phyloP scores from a whole-genome alignment of 1,284 basidiomycete genomes.

The Stygiomarasmius scandens region DNA sequence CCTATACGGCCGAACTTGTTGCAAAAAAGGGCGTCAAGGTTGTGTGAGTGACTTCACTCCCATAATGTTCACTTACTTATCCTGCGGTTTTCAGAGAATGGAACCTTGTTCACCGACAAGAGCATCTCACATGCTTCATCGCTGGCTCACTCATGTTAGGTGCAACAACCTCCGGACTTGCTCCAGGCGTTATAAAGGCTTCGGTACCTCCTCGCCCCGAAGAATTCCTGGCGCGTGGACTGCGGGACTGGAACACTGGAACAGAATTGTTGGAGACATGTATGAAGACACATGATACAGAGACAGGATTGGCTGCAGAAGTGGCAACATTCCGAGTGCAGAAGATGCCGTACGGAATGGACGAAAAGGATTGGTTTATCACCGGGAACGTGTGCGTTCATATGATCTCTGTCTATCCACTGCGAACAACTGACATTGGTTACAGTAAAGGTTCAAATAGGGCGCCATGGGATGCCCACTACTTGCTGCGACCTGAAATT shows the following conservation, averaged over 20 bases:
- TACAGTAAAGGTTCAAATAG: conserved; percentile 18
- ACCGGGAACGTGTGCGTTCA: conserved; percentile 33
- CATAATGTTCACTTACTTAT: not conserved
- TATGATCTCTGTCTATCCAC: no score
- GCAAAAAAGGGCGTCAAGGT: conserved; percentile 30
- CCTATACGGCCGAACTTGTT: conserved; percentile 75
- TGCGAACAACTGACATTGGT: conserved; percentile 27
- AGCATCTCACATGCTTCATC: conserved; percentile 81
- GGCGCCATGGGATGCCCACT: conserved; percentile 67
- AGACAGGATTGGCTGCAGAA: conserved; percentile 71
- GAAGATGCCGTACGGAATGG: conserved; percentile 34
- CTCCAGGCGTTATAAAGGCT: conserved; percentile 32
- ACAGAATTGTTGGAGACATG: conserved; percentile 79
- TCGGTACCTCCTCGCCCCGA: conserved; percentile 55
- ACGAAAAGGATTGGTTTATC: conserved; percentile 67
- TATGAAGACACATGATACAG: conserved; percentile 78
- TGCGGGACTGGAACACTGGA: conserved; percentile 79
- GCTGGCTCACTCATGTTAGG: conserved; percentile 74
- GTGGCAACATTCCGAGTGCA: conserved; percentile 59
- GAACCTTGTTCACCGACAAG: conserved; percentile 69
- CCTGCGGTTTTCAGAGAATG: conserved; percentile 52
- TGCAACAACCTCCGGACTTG: conserved; percentile 58
- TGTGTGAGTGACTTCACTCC: not conserved
- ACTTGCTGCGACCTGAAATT: conserved; percentile 78
- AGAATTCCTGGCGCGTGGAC: conserved; percentile 54